Conservation (phyloP, 768 basidiomycete species). For the Podaxis pistillaris region DNA sequence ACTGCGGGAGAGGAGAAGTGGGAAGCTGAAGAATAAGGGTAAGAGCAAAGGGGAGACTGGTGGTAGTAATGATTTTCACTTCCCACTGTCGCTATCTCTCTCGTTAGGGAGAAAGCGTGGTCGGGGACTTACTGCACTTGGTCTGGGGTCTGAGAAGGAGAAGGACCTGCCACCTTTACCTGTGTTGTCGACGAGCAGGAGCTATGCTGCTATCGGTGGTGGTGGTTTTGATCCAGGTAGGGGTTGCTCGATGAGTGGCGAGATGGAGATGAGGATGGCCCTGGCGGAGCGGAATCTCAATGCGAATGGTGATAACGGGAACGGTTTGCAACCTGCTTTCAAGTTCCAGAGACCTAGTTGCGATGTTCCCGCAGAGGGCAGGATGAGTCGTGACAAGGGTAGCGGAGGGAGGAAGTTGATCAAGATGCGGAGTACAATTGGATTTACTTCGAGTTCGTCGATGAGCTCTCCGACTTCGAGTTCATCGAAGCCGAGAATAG, state of each 20-base stretch:
- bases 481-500: conserved; percentile 6
- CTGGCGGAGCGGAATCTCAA: conserved; percentile 30
- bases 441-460: not conserved
- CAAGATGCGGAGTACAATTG: conserved; percentile 4
- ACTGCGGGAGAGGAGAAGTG: not conserved
- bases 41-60: not conserved
- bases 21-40: conserved; percentile 8
- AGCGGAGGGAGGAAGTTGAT: not conserved
- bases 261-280: conserved; percentile 58
- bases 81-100: not conserved
- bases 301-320: not conserved
- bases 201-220: not conserved
- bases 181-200: not conserved
- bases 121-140: not conserved
- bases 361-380: not conserved
- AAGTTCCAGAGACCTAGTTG: conserved; percentile 4
- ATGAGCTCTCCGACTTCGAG: not conserved
- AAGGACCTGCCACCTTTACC: not conserved
- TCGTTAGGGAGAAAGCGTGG: conserved; percentile 7
- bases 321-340: not conserved
- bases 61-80: conserved; percentile 10
- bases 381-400: not conserved
- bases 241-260: conserved; percentile 59
- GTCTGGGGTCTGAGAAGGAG: conserved; percentile 2
- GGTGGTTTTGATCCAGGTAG: not conserved